Percentiles rank a stretch among this genome's conserved stretches.
These are phyloP conservation scores for Epichloe hybrida DNA, from an alignment of 2,329 filamentous ascomycete genomes.

Conservation along the genomic window DNA sequence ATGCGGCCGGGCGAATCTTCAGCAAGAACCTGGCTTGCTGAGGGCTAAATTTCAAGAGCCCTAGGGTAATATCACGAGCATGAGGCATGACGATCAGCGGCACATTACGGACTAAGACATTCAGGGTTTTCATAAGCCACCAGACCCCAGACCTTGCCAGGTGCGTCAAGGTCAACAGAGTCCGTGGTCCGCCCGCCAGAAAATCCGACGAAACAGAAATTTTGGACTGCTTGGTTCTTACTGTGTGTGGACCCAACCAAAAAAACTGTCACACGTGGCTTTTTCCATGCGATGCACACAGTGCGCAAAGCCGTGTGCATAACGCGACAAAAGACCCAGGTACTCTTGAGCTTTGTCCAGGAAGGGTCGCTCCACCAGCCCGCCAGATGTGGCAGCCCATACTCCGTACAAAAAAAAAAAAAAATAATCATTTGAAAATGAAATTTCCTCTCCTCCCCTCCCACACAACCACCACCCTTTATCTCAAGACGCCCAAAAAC, in stretches of 20 bases:
- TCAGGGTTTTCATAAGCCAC: background rate
- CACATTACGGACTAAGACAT: background rate
- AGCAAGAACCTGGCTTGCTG: too few species aligned
- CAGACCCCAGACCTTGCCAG: too few species aligned
- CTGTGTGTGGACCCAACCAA: too few species aligned
- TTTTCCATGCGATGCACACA: background rate
- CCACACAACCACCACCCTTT: constrained; percentile 35
- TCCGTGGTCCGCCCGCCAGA: too few species aligned
- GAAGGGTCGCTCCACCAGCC: constrained; percentile 11
- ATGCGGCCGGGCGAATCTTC: too few species aligned
- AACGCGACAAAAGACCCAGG: background rate
- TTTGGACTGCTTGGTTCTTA: too few species aligned
- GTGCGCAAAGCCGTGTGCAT: background rate
- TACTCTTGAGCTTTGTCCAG: background rate
- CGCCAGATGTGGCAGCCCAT: constrained; percentile 6
- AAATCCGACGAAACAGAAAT: too few species aligned
- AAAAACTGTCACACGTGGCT: too few species aligned
- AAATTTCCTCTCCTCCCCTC: constrained; percentile 28
- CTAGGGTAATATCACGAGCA: too few species aligned
- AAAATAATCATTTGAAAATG: constrained; percentile 19
- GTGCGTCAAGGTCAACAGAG: too few species aligned
- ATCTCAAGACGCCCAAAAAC: constrained; percentile 30
- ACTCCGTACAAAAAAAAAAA: constrained; percentile 11
- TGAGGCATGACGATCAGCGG: too few species aligned
- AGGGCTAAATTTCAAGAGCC: too few species aligned